phyloP scores from a whole-genome alignment of 345 rosid species.

The Noccaea caerulescens region DNA sequence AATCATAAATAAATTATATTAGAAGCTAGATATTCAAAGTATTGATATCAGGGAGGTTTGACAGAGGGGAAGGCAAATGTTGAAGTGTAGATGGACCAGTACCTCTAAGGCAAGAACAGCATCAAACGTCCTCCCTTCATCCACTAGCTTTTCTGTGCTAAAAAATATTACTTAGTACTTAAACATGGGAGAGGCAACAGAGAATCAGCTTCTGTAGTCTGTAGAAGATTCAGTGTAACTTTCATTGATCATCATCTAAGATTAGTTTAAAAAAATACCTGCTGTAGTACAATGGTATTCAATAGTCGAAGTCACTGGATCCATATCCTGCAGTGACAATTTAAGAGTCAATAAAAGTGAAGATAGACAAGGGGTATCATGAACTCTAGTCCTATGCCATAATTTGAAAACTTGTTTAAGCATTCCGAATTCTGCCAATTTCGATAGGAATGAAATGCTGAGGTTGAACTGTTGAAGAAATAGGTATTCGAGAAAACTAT shows the following conservation, averaged over 20 bases:
- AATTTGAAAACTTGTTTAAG: neutral
- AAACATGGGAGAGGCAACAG: neutral
- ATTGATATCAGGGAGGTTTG: neutral
- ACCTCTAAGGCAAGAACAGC: conserved; percentile 91
- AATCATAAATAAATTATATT: conserved; percentile 19
- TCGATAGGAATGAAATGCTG: too few relatives aligned
- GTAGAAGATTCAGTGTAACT: conserved; percentile 13
- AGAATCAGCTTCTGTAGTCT: conserved; percentile 3
- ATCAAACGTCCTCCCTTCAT: conserved; percentile 78
- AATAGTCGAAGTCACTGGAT: conserved; percentile 73
- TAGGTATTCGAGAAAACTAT: neutral
- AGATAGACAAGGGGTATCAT: neutral
- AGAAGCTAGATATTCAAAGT: conserved; percentile 9
- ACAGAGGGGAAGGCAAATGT: neutral
- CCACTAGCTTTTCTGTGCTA: conserved; percentile 75
- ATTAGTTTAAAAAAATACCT: conserved; percentile 51
- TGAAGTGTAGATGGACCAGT: neutral
- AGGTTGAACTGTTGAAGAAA: too few relatives aligned
- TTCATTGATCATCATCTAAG: conserved; percentile 18
- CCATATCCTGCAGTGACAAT: conserved; percentile 59
- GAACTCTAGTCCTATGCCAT: neutral
- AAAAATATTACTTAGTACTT: conserved; percentile 9
- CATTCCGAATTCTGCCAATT: too few relatives aligned
- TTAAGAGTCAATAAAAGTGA: conserved; percentile 4
- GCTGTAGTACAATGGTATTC: conserved; percentile 88